Evolutionary conservation across 2,329 filamentous ascomycete genomes (phyloP), one percentile per base, ranked within the genome.

Genomic region (Metarhizium anisopliae): DNA sequence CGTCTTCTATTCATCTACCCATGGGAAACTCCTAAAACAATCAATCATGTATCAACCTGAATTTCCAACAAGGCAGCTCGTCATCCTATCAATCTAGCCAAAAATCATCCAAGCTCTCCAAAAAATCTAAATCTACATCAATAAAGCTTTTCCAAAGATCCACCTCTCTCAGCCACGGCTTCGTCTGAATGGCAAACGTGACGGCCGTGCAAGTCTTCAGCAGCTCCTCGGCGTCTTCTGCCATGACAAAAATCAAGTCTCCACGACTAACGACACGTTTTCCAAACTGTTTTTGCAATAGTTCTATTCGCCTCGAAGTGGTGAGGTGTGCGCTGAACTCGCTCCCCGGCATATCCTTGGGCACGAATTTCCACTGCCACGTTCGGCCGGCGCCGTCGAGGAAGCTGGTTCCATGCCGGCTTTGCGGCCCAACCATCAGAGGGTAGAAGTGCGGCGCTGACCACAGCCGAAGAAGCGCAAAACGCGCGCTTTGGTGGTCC

Each of bases 101-200:
- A 14, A 52, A 58, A 1, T 53, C 14, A 20, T 65, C 62, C 35
- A 66, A 51, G 0, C 51, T 51, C 10, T 56, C 40, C 5, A 68
- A 6, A 42, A 67, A 57, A 1, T 55, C 60, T 36, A 64, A 25
- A 6, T 61, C 61, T 7, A 67, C 63, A 47, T 68, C 64, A 0
- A 67, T 54, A 30, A 67, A 68, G 36, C 64, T 67, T 63, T 67
- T 66, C 60, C 61, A 66, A 7, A 66, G 8, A 14, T 68, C 63
- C 51, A 67, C 50, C 10, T 68, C 64, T 1, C 61, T 59, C 13
- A 65, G 20, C 62, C 66, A 68, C 11, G 65, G 62, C 58, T 63
- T 68, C 16, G 63, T 67, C 56, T 67, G 64, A 1, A 68, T 36
- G 0, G 61, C 62, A 62, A 68, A 67, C 8, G 60, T 59, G 6